Evolutionary conservation across 257 asterid genomes (phyloP).

Genomic region (Lithospermum erythrorhizon): DNA sequence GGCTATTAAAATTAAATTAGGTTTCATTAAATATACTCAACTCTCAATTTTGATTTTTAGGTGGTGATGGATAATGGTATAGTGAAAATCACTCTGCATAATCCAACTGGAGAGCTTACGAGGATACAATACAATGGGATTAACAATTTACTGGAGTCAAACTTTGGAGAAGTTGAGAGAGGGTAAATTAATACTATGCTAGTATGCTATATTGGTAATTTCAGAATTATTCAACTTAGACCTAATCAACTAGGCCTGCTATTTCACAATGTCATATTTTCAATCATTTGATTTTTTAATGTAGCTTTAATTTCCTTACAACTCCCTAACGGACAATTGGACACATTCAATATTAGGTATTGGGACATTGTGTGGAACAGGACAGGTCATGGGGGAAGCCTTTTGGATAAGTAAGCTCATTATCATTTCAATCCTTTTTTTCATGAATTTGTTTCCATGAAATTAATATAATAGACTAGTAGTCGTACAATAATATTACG

Average conservation of each 20-base stretch:
- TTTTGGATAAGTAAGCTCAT: constrained; percentile 15
- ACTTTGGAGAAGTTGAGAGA: constrained; percentile 18
- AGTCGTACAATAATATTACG: too few species aligned
- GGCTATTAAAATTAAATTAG: background rate
- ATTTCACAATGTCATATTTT: too few species aligned
- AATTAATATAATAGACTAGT: too few species aligned
- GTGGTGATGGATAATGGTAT: constrained; percentile 55
- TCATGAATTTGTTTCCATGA: background rate
- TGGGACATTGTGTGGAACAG: constrained; percentile 25
- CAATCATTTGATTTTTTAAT: background rate
- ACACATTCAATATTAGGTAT: constrained; percentile 13
- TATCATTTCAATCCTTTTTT: too few species aligned
- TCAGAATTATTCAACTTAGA: background rate
- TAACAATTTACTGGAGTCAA: constrained; percentile 33
- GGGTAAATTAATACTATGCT: constrained; percentile 28
- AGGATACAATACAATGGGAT: constrained; percentile 34
- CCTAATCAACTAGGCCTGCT: background rate
- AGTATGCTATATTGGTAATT: background rate
- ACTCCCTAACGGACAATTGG: background rate
- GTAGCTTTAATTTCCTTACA: background rate
- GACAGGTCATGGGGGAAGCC: background rate
- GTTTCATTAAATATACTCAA: background rate
- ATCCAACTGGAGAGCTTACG: constrained; percentile 37
- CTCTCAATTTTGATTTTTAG: constrained; percentile 15
- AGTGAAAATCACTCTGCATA: constrained; percentile 25